Conservation (phyloP, 805 yeast species). For the Saturnispora diversa region DNA sequence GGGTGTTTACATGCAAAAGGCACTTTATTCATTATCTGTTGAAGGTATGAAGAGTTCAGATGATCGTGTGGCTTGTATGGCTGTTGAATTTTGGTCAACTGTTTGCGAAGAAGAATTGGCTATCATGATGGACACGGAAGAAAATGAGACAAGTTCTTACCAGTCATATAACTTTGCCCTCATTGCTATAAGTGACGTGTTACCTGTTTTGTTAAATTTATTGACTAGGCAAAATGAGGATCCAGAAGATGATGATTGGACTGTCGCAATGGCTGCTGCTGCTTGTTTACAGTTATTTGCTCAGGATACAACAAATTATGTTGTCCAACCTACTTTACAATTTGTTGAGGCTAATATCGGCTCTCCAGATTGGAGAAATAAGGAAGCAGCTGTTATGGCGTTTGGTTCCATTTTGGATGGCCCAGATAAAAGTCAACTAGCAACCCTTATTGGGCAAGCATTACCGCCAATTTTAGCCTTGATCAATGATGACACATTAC, state of each 20-base stretch:
- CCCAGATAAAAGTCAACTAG: conserved; percentile 68
- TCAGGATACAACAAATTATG: conserved; percentile 77
- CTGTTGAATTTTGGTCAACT: conserved; percentile 98
- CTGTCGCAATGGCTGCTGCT: conserved; percentile 97
- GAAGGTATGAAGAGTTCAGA: conserved; percentile 80
- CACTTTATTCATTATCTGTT: conserved; percentile 82
- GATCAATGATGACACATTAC: conserved; percentile 67
- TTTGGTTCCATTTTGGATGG: conserved; percentile 96
- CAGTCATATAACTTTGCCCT: conserved; percentile 74
- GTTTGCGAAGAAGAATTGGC: conserved; percentile 97
- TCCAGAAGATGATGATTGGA: conserved; percentile 95
- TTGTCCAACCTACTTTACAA: conserved; percentile 74
- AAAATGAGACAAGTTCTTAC: conserved; percentile 40
- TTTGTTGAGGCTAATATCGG: conserved; percentile 74
- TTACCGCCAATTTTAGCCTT: conserved; percentile 66
- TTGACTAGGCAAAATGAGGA: conserved; percentile 88
- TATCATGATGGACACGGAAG: conserved; percentile 59
- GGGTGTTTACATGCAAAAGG: conserved; percentile 96
- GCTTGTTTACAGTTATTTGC: conserved; percentile 93
- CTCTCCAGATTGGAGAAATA: conserved; percentile 63
- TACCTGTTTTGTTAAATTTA: conserved; percentile 75
- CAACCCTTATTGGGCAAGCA: conserved; percentile 69
- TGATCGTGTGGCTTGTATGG: conserved; percentile 93
- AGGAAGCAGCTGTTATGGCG: conserved; percentile 99
- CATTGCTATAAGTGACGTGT: conserved; percentile 73